Percentiles rank a stretch among this genome's conserved stretches.
Conservation (phyloP, 1,284 basidiomycete species). For the Erythrobasidium hasegawianum region DNA sequence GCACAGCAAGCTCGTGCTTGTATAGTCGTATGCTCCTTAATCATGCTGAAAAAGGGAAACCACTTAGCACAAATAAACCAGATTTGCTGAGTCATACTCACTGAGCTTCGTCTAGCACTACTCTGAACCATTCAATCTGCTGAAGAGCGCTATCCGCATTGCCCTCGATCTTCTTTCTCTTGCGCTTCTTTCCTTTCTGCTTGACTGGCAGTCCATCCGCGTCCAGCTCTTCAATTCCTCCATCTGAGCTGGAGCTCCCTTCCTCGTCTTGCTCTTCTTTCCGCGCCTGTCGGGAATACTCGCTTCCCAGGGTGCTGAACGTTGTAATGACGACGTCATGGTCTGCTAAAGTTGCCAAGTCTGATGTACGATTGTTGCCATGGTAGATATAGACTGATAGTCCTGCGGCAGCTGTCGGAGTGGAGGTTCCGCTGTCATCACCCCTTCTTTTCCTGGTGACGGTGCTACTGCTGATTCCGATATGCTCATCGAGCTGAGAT, state of each 20-base stretch:
- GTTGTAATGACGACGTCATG: conserved; percentile 98
- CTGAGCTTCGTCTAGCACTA: conserved; percentile 98
- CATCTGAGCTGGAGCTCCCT: conserved; percentile 51
- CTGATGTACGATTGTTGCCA: conserved; percentile 79
- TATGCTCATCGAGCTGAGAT: conserved; percentile 91
- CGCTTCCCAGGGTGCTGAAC: conserved; percentile 89
- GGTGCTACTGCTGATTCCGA: conserved; percentile 69
- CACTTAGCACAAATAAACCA: too few species aligned
- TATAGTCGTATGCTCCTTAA: conserved; percentile 92
- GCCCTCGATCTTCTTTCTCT: conserved; percentile 52
- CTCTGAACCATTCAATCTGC: conserved; percentile 93
- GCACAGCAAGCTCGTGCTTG: conserved; percentile 93
- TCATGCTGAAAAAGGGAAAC: too few species aligned
- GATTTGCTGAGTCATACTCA: conserved; percentile 60
- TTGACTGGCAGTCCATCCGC: conserved; percentile 36
- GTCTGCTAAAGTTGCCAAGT: conserved; percentile 77
- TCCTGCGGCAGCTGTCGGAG: conserved; percentile 31
- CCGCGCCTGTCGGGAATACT: conserved; percentile 76
- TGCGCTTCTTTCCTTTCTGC: conserved; percentile 55
- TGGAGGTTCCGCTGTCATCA: conserved; percentile 36
- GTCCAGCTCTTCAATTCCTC: conserved; percentile 46
- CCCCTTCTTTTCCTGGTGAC: conserved; percentile 40
- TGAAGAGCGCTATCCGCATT: conserved; percentile 74
- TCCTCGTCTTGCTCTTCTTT: conserved; percentile 48
- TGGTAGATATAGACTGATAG: conserved; percentile 93